Evolutionary conservation across 192 early-diverging fungal species (phyloP), one percentile per base, ranked within the genome.

Genomic region (Backusella macrospora): DNA sequence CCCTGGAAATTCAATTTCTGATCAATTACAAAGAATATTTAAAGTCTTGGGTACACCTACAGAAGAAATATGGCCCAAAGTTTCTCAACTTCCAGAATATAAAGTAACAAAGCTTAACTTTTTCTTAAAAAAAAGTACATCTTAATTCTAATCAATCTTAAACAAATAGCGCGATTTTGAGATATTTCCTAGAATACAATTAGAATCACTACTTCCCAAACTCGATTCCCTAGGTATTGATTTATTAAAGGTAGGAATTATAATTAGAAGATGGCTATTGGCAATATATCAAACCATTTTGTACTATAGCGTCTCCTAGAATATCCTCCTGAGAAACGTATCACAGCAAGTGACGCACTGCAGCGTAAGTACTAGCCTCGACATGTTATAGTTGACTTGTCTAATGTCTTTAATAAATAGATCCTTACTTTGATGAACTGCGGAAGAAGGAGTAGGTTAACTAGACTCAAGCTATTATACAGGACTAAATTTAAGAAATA

Each of bases 11-110:
- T 97, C 96, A 6, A 89, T 93, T 18, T 80, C 87, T 52, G 95
- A 97, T 80, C 96, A 99, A 78, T 74, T 99, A 38, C 74, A 92
- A 47, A 88, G 92, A 42, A 98, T 98, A 66, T 98, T 96, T 87
- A 97, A 96, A 75, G 87, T 93, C 66, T 76, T 94, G 77, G 94
- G 94, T 43, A 94, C 94, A 12, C 94, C 94, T 14, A 86, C 90
- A 62, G 91, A 92, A 71, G 89, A 90, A 43, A 84, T 82, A 15
- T 98, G 96, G 96, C 96, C 97, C 7, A 86, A 86, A 9, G 90
- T 96, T 37, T 88, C 91, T 21, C 90, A 92, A 80, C 82, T 97
- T 26, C 95, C 96, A 40, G 96, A 98, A 40, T 99, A 93, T 83
- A 92, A 91, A 72, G 90, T 90, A 78, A 65, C 62, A 7, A 52